Conservation (phyloP, 2,329 filamentous ascomycete species). For the Nemania bipapillata region DNA sequence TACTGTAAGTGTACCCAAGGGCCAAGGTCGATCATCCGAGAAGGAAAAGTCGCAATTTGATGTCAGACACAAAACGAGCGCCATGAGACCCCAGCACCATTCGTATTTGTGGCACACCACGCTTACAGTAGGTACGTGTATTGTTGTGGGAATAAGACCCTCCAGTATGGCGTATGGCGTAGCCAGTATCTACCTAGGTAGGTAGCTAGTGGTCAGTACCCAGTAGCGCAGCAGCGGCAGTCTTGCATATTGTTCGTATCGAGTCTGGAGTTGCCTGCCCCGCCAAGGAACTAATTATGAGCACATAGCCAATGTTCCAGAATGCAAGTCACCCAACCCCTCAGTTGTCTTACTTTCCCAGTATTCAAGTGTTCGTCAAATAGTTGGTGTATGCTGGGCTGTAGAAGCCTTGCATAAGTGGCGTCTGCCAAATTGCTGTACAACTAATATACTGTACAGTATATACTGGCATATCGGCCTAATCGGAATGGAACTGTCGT, state of each 20-base stretch:
- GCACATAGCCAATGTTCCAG: slow-evolving; percentile 8
- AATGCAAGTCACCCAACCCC: slow-evolving; percentile 11
- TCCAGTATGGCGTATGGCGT: too few relatives aligned
- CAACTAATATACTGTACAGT: neutral
- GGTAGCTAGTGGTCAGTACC: too few relatives aligned
- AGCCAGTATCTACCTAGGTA: too few relatives aligned
- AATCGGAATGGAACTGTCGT: slow-evolving; percentile 13
- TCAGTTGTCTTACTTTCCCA: neutral
- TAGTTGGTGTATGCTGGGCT: neutral
- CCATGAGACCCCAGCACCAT: slow-evolving; percentile 15
- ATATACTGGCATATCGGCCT: neutral
- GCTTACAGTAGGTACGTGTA: too few relatives aligned
- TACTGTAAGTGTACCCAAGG: neutral
- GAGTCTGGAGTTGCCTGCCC: slow-evolving; percentile 6
- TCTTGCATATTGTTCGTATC: slow-evolving; percentile 24
- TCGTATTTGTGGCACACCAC: slow-evolving; percentile 27
- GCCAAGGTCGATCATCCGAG: slow-evolving; percentile 25
- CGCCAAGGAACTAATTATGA: slow-evolving; percentile 9
- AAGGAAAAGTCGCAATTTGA: slow-evolving; percentile 28
- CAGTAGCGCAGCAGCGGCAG: slow-evolving; percentile 3
- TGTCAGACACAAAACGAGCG: slow-evolving; percentile 17
- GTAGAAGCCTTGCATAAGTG: slow-evolving; percentile 8
- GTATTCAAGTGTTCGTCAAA: slow-evolving; percentile 7
- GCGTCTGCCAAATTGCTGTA: slow-evolving; percentile 12
- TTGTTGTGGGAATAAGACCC: slow-evolving; percentile 23